Base-by-base conservation (phyloP, 306 rosid species). In the Glycyrrhiza uralensis region DNA sequence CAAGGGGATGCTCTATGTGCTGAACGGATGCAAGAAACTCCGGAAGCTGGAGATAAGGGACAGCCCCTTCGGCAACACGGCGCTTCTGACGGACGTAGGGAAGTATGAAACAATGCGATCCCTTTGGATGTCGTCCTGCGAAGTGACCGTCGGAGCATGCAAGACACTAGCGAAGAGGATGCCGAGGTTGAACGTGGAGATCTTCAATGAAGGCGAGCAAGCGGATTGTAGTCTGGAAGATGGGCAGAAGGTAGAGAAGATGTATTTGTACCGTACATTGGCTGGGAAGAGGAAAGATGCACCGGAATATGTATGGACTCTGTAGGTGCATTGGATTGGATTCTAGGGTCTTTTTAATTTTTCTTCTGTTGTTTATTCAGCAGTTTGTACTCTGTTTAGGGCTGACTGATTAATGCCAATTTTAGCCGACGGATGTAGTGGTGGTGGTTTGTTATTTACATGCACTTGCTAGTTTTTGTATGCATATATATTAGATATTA, bases 31-130 rank as follows among this genome's bases (percentile, higher is more conserved):
- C 86, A 94, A 86, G 89, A 94, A 91, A 63, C 88, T 94, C n/a
- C 83, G 91, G 23, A 94, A 94, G 91, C 97, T 94, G 1, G 99
- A 94, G 84, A 91, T 94, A 17, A 85, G 87, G 76, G 96, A 91
- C 59, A 2, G 99, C 85, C 97, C 97, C 46, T 94, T 94, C 0
- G 99, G 99, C 2, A 55, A 94, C 41, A 5, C 6, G 47, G 96
- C 97, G 45, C 96, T 94, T 86, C 89, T 91, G 61, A 74, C 58
- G 71, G 95, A 94, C 90, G 59, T 89, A 81, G 92, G 97, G 85
- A 94, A 94, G 97, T 94, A 91, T 86, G 99, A 94, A 77, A 84
- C 96, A 85, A 89, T 94, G 98, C 97, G 96, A 89, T 94, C 96
- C 96, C 98, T 94, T 91, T 94, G 96, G 99, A 94, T 94, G 99